Evolutionary conservation across 1,284 basidiomycete genomes (phyloP).

Genomic region (Heterobasidion annosum): DNA sequence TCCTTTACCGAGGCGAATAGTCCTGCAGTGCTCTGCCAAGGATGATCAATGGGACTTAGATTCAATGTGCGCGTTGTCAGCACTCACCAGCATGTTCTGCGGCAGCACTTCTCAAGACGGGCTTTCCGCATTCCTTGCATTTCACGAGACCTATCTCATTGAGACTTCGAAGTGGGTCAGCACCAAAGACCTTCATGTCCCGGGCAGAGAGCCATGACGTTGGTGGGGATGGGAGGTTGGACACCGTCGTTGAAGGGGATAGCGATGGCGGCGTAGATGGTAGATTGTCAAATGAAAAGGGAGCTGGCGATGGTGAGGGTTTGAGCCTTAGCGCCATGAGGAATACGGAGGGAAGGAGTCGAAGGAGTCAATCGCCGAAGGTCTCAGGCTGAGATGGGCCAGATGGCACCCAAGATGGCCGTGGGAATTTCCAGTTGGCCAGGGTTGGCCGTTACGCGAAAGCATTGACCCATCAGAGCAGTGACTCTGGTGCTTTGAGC

Average conservation of each 20-base stretch:
- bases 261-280: constrained; percentile 26
- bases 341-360: constrained; percentile 13
- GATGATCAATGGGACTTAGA: neutral
- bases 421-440: no score
- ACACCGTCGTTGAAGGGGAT: constrained; percentile 18
- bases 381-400: neutral
- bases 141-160: constrained; percentile 63
- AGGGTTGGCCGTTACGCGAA: neutral
- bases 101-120: constrained; percentile 66
- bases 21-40: constrained; percentile 48
- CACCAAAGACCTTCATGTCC: constrained; percentile 84
- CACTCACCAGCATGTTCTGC: constrained; percentile 66
- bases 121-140: constrained; percentile 74
- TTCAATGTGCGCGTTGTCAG: neutral
- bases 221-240: constrained; percentile 47
- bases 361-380: neutral
- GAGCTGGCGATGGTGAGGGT: constrained; percentile 27
- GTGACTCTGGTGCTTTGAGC: no score
- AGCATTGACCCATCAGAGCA: neutral
- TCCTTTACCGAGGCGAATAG: constrained; percentile 50
- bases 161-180: constrained; percentile 46
- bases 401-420: no score
- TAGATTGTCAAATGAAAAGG: constrained; percentile 52
- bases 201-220: constrained; percentile 75
- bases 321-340: constrained; percentile 51